Evolutionary conservation across 2,329 filamentous ascomycete genomes (phyloP).

Genomic region (Verticillium dahliae): DNA sequence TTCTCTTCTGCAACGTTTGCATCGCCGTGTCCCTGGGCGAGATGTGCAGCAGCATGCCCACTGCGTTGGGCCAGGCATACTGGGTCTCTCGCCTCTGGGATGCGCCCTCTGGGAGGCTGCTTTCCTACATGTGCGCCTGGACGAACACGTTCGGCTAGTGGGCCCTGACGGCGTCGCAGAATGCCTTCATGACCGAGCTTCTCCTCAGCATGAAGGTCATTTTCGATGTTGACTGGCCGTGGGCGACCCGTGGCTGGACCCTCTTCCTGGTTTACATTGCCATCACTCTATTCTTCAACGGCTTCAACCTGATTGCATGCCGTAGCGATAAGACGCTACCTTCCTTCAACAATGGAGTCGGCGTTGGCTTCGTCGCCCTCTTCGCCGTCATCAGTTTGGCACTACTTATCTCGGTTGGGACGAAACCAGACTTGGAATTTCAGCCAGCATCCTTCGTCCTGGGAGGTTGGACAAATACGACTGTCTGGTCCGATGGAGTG

Average conservation of each 20-base stretch:
- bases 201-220: conserved; percentile 48
- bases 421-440: conserved; percentile 20
- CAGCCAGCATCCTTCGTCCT: conserved; percentile 23
- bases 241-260: conserved; percentile 38
- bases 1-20: conserved; percentile 30
- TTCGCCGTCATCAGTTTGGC: conserved; percentile 20
- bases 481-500: conserved; percentile 24
- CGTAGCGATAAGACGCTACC: conserved; percentile 31
- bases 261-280: conserved; percentile 44
- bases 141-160: conserved; percentile 39
- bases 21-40: conserved; percentile 31
- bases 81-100: neutral
- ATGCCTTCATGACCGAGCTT: conserved; percentile 53
- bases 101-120: neutral
- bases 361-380: conserved; percentile 18
- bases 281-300: conserved; percentile 26
- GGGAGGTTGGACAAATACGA: conserved; percentile 22
- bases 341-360: conserved; percentile 22
- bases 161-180: conserved; percentile 42
- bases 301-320: conserved; percentile 30
- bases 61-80: conserved; percentile 19
- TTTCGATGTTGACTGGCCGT: conserved; percentile 41
- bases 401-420: conserved; percentile 21
- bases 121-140: conserved; percentile 12
- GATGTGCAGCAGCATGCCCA: conserved; percentile 29